phyloP scores from a whole-genome alignment of 345 rosid species.

The Rubroshorea leprosula region DNA sequence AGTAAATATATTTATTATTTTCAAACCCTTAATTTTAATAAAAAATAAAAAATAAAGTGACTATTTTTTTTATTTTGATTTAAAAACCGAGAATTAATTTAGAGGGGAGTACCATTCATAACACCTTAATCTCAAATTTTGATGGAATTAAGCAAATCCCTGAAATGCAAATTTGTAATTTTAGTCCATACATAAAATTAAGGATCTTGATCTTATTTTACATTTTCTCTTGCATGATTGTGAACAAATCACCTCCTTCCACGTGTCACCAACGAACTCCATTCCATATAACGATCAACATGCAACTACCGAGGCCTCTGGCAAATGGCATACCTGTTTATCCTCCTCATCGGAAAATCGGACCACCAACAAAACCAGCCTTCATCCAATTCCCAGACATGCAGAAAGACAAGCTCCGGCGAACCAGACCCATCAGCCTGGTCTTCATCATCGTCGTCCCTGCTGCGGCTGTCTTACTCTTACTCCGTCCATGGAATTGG shows the following conservation, averaged over 20 bases:
- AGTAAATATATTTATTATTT: too few species aligned
- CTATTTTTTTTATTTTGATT: too few species aligned
- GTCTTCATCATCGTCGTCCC: not conserved
- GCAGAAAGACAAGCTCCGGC: conserved; percentile 44
- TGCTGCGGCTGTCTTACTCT: not conserved
- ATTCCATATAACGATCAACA: conserved; percentile 24
- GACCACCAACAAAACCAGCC: conserved; percentile 5
- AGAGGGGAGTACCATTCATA: too few species aligned
- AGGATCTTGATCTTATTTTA: not conserved
- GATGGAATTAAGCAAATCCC: not conserved
- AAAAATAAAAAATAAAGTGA: too few species aligned
- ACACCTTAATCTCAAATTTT: too few species aligned
- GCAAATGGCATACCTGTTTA: conserved; percentile 21
- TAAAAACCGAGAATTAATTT: too few species aligned
- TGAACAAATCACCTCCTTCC: too few species aligned
- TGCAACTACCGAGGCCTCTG: conserved; percentile 14
- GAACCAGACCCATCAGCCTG: not conserved
- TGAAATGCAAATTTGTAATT: not conserved
- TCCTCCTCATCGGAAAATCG: conserved; percentile 10
- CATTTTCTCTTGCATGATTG: not conserved
- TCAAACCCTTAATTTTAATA: too few species aligned
- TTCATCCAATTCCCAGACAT: conserved; percentile 28
- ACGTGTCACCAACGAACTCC: not conserved
- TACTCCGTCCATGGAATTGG: too few species aligned
- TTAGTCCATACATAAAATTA: not conserved